These are phyloP conservation scores for Sclerotinia glacialis DNA, from an alignment of 2,329 filamentous ascomycete species.

Conservation along the genomic window DNA sequence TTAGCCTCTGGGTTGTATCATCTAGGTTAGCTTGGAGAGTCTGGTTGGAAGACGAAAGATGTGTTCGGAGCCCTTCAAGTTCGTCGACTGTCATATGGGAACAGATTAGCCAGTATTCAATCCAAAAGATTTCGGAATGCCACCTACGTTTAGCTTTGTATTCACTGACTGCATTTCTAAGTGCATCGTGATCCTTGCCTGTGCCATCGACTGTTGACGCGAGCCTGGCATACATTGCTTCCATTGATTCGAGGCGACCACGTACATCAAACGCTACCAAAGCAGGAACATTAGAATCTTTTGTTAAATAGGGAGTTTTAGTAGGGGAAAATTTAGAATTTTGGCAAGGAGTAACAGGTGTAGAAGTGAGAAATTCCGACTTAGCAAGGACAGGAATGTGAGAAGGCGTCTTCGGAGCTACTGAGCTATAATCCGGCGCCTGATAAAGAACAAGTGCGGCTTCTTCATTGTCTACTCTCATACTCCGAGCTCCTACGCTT, in stretches of 20 bases:
- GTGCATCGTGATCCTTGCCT: slow-evolving; percentile 62
- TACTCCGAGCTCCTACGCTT: slow-evolving; percentile 27
- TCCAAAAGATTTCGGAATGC: neutral
- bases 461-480: slow-evolving; percentile 30
- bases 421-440: slow-evolving; percentile 30
- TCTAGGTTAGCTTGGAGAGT: slow-evolving; percentile 67
- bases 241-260: slow-evolving; percentile 71
- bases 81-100: slow-evolving; percentile 41
- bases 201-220: slow-evolving; percentile 70
- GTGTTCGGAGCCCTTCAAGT: slow-evolving; percentile 46
- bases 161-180: slow-evolving; percentile 71
- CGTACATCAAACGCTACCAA: slow-evolving; percentile 77
- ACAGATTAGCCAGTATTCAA: slow-evolving; percentile 21
- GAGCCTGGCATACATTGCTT: slow-evolving; percentile 68
- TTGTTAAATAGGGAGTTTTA: slow-evolving; percentile 60
- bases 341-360: slow-evolving; percentile 42
- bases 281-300: slow-evolving; percentile 66
- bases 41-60: slow-evolving; percentile 44
- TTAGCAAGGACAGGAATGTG: slow-evolving; percentile 38
- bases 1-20: slow-evolving; percentile 46
- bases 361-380: slow-evolving; percentile 29
- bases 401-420: slow-evolving; percentile 39
- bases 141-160: slow-evolving; percentile 60
- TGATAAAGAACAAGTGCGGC: slow-evolving; percentile 35
- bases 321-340: slow-evolving; percentile 42